A percentile compares a stretch with the other conserved stretches of the same genome.
These are phyloP conservation scores for Fusarium avenaceum DNA, from an alignment of 2,329 filamentous ascomycete species.

Conservation along the genomic window DNA sequence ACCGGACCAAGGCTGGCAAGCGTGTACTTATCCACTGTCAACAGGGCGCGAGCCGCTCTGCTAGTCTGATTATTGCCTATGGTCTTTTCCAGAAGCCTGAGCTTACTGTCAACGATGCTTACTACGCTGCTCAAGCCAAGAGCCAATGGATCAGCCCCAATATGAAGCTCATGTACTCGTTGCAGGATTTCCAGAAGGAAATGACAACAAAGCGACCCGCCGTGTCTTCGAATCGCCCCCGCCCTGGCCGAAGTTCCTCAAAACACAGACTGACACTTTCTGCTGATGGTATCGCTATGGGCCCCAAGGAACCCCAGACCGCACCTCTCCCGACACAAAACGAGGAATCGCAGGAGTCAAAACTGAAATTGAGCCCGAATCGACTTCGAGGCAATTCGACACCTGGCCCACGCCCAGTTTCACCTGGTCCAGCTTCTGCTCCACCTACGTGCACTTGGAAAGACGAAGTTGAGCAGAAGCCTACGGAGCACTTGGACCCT, in stretches of 20 bases:
- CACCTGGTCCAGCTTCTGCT: slow-evolving; percentile 75
- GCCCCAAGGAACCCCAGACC: slow-evolving; percentile 69
- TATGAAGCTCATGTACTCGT: slow-evolving; percentile 91
- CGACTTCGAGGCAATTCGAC: slow-evolving; percentile 68
- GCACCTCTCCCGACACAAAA: slow-evolving; percentile 71
- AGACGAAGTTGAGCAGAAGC: slow-evolving; percentile 60
- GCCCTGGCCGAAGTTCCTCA: slow-evolving; percentile 67
- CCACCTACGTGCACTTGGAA: slow-evolving; percentile 74
- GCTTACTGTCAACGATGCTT: slow-evolving; percentile 84
- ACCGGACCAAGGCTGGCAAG: slow-evolving; percentile 78
- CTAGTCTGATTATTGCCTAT: slow-evolving; percentile 88
- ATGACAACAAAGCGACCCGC: slow-evolving; percentile 65
- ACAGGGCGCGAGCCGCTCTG: slow-evolving; percentile 86
- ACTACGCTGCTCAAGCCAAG: slow-evolving; percentile 82
- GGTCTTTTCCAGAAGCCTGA: slow-evolving; percentile 83
- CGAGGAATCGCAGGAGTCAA: slow-evolving; percentile 56
- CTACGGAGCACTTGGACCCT: slow-evolving; percentile 32
- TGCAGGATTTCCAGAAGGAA: slow-evolving; percentile 83
- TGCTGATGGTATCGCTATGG: slow-evolving; percentile 67
- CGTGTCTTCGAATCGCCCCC: slow-evolving; percentile 63
- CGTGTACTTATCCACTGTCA: slow-evolving; percentile 87
- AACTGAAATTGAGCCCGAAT: slow-evolving; percentile 57
- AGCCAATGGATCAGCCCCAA: slow-evolving; percentile 92
- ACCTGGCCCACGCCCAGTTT: slow-evolving; percentile 64
- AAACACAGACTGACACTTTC: slow-evolving; percentile 73